Percentiles rank a stretch among this genome's conserved stretches.
Evolutionary conservation across 352 stramenopile genomes (phyloP).

Genomic region (Phytophthora pisi): DNA sequence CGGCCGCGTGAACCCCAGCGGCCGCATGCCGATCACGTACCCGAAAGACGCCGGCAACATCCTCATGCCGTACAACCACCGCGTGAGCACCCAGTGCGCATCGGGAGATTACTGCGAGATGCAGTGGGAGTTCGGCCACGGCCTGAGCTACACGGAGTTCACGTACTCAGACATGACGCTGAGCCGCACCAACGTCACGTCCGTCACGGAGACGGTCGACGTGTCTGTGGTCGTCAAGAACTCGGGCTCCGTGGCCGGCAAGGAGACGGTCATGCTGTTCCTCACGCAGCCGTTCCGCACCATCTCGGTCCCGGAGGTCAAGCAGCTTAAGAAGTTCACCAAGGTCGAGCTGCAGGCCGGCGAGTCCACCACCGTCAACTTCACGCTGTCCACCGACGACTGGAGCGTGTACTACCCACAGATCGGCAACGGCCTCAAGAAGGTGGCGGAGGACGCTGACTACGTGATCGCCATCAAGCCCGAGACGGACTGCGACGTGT

Average conservation of each 20-base stretch:
- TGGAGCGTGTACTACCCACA: slow-evolving; percentile 68
- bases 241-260: slow-evolving; percentile 51
- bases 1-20: slow-evolving; percentile 83
- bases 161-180: slow-evolving; percentile 52
- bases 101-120: slow-evolving; percentile 47
- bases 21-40: slow-evolving; percentile 84
- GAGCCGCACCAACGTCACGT: slow-evolving; percentile 36
- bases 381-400: slow-evolving; percentile 51
- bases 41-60: slow-evolving; percentile 62
- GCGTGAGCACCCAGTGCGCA: slow-evolving; percentile 52
- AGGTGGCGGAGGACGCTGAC: slow-evolving; percentile 61
- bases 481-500: slow-evolving; percentile 75
- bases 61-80: slow-evolving; percentile 77
- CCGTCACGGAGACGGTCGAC: slow-evolving; percentile 37
- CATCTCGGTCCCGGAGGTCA: slow-evolving; percentile 73
- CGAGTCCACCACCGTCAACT: slow-evolving; percentile 39
- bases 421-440: slow-evolving; percentile 56
- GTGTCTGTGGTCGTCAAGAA: slow-evolving; percentile 75
- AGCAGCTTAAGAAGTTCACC: slow-evolving; percentile 79
- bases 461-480: slow-evolving; percentile 73
- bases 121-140: slow-evolving; percentile 68
- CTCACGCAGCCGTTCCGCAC: slow-evolving; percentile 63
- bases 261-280: slow-evolving; percentile 82
- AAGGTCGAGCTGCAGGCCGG: slow-evolving; percentile 67
- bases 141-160: slow-evolving; percentile 74